Percentiles rank a stretch among this genome's conserved stretches.
phyloP scores from a whole-genome alignment of 306 rosid genomes.

The Dalbergia cultrata region DNA sequence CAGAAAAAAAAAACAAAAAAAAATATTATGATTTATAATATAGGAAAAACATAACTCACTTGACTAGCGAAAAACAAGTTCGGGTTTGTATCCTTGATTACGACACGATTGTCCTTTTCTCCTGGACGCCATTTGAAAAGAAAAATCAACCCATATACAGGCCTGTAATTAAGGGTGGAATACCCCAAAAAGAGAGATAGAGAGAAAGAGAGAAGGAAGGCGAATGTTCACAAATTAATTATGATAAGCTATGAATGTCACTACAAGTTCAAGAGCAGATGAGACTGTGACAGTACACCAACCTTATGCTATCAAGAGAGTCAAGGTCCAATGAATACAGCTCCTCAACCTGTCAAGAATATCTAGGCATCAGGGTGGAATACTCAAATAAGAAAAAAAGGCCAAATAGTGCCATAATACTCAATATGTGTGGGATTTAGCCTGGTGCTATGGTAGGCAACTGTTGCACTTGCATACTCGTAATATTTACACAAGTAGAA shows the following conservation, averaged over 20 bases:
- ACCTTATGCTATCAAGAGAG: conserved; percentile 85
- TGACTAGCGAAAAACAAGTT: conserved; percentile 97
- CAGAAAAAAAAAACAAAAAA: conserved; percentile 33
- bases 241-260: conserved; percentile 27
- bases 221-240: conserved; percentile 35
- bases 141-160: conserved; percentile 94
- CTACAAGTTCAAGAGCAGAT: conserved; percentile 38
- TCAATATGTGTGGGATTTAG: background rate
- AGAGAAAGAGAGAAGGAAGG: background rate
- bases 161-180: conserved; percentile 64
- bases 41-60: conserved; percentile 51
- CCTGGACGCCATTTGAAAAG: conserved; percentile 99
- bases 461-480: background rate
- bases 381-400: background rate
- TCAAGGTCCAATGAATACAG: conserved; percentile 88
- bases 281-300: conserved; percentile 30
- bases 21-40: background rate
- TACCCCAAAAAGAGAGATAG: background rate
- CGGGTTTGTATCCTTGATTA: conserved; percentile 93
- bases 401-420: no score
- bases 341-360: conserved; percentile 87
- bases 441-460: background rate
- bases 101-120: conserved; percentile 88
- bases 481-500: no score
- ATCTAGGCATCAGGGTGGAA: conserved; percentile 40